Conservation (phyloP, 768 basidiomycete species). For the Boletus tomentosulus region DNA sequence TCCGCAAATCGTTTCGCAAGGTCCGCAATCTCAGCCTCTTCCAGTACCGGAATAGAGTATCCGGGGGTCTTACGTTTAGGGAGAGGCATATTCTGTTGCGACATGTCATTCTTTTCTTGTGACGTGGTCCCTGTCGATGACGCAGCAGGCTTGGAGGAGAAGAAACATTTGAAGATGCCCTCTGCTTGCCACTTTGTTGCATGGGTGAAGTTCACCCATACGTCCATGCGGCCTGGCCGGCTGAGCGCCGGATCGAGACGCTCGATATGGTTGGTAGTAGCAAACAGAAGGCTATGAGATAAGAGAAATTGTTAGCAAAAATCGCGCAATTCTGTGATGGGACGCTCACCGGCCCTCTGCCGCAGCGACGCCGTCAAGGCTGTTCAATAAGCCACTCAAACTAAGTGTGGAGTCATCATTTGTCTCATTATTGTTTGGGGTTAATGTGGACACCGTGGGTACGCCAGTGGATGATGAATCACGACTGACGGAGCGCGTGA, state of each 20-base stretch:
- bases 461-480: constrained; percentile 74
- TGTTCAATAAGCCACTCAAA: constrained; percentile 82
- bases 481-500: constrained; percentile 83
- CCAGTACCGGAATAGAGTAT: constrained; percentile 63
- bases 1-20: constrained; percentile 82
- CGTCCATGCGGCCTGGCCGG: constrained; percentile 87
- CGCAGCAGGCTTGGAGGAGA: constrained; percentile 53
- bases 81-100: constrained; percentile 62
- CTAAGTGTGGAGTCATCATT: constrained; percentile 80
- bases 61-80: constrained; percentile 58
- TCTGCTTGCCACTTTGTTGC: constrained; percentile 92
- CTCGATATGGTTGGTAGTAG: constrained; percentile 92
- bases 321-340: constrained; percentile 2
- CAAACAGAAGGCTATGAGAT: constrained; percentile 67
- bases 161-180: constrained; percentile 92
- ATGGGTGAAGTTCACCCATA: constrained; percentile 89
- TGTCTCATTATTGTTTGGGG: constrained; percentile 42
- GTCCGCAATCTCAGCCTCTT: constrained; percentile 69
- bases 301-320: constrained; percentile 16
- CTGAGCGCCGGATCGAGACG: constrained; percentile 86
- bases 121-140: constrained; percentile 10
- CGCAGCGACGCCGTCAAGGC: constrained; percentile 80
- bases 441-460: constrained; percentile 47
- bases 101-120: constrained; percentile 39
- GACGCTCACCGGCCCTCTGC: constrained; percentile 75